Base-by-base conservation (phyloP, 2,329 filamentous ascomycete species). In the Fusarium nelsonii region DNA sequence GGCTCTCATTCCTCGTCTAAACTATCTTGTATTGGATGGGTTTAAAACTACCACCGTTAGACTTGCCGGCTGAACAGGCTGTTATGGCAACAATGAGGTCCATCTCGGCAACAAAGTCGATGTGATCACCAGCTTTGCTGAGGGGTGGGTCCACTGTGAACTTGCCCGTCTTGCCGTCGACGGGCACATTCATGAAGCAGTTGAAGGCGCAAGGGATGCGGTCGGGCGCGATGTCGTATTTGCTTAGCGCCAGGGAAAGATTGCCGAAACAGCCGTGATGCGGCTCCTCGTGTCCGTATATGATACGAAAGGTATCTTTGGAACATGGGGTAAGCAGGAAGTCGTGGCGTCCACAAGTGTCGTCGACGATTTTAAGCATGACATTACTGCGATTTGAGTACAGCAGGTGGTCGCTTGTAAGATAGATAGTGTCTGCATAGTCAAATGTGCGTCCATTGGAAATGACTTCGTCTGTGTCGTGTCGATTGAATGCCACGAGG, bases 191-290 rank as follows among this genome's bases (percentile, higher is more conserved):
- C 53, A 57, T 57, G 5, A 57, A 57, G 14, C 53, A 57, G 16
- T 57, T 57, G 4, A 57, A 57, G 1, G 53, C 53, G 18, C 53
- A 57, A 41, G 53, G 53, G 14, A 57, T 57, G 16, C 53, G 53
- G 14, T 57, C 53, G 2, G 53, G 45, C 46, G 28, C 45, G 44
- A 57, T 52, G 20, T 33, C 34, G 3, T 57, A 15, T 52, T 52
- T 57, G 20, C 45, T 18, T 57, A 57, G 36, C 28, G 45, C 14
- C 20, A 41, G 16, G 2, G 45, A 51, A 0, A 57, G 36, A 18
- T 57, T 57, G 53, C 53, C 53, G 45, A 57, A 57, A 57, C 53
- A 57, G 30, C 53, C 53, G 45, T 57, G 53, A 10, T 57, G 53
- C 12, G 53, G 53, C 45, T 57, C 53, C 20, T 34, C 4, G 20